Conservation (phyloP, 139 green algal species). For the Ulvella scutata region DNA sequence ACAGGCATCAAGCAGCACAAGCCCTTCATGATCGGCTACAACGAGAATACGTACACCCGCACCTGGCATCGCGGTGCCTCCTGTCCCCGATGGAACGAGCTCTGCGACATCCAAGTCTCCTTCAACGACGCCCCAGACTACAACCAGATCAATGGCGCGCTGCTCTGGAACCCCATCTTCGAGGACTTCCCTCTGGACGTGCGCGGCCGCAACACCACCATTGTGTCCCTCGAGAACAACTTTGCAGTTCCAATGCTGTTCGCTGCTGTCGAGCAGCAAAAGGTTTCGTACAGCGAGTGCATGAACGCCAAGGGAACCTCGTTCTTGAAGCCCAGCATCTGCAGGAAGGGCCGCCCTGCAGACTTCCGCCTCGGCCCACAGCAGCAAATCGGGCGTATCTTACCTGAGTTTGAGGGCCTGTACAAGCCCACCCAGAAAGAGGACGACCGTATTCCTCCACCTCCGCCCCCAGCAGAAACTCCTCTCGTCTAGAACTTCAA, state of each 20-base stretch:
- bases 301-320: slow-evolving; percentile 2
- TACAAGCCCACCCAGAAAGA: neutral
- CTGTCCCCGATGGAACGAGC: neutral
- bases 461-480: neutral
- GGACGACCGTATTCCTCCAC: neutral
- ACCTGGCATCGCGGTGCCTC: neutral
- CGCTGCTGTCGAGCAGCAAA: neutral
- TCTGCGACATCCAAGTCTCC: neutral
- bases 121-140: neutral
- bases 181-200: neutral
- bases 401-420: neutral
- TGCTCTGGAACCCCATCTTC: slow-evolving; percentile 1
- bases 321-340: neutral
- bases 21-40: slow-evolving; percentile 2
- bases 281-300: neutral
- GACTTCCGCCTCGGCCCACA: neutral
- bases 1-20: neutral
- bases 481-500: neutral
- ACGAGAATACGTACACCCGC: neutral
- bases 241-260: neutral
- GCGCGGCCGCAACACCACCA: neutral
- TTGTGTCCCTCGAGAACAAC: slow-evolving; percentile 3
- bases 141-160: neutral
- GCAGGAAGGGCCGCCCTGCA: neutral
- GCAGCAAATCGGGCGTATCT: neutral